Evolutionary conservation across 306 rosid genomes (phyloP).

Genomic region (Gillenia trifoliata): DNA sequence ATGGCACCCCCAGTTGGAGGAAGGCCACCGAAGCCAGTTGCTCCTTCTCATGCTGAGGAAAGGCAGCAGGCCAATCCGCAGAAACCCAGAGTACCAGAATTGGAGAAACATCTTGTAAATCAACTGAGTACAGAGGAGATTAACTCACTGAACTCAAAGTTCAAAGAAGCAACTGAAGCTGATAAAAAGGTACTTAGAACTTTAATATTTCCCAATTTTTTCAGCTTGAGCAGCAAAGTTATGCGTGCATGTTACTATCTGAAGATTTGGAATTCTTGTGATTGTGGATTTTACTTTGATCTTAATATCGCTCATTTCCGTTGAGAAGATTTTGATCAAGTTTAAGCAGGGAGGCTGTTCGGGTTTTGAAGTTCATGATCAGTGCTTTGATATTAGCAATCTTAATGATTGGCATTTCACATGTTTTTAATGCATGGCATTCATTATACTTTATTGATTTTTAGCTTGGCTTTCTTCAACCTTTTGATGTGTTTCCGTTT

Average conservation of each 20-base stretch:
- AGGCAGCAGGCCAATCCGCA: conserved; percentile 47
- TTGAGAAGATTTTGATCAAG: background rate
- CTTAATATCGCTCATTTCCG: background rate
- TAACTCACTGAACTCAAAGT: conserved; percentile 58
- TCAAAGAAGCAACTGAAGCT: conserved; percentile 85
- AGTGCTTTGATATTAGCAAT: background rate
- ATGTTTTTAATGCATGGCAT: conserved; percentile 8
- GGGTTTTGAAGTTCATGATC: background rate
- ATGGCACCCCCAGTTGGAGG: conserved; percentile 35
- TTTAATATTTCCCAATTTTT: conserved; percentile 11
- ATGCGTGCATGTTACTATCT: background rate
- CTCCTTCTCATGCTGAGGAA: conserved; percentile 56
- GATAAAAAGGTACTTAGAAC: conserved; percentile 58
- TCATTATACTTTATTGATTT: background rate
- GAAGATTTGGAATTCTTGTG: background rate
- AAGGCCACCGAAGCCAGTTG: conserved; percentile 63
- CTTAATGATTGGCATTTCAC: conserved; percentile 19
- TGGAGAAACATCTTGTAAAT: conserved; percentile 76
- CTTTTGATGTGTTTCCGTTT: conserved; percentile 13
- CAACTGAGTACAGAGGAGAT: conserved; percentile 92
- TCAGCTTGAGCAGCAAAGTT: background rate
- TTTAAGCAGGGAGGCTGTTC: background rate
- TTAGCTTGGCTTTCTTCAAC: background rate
- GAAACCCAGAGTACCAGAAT: conserved; percentile 65
- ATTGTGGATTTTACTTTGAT: background rate